Evolutionary conservation across 2,329 filamentous ascomycete species (phyloP), one percentile per base, ranked within the genome.

Genomic region (Paecilomyces variotii): DNA sequence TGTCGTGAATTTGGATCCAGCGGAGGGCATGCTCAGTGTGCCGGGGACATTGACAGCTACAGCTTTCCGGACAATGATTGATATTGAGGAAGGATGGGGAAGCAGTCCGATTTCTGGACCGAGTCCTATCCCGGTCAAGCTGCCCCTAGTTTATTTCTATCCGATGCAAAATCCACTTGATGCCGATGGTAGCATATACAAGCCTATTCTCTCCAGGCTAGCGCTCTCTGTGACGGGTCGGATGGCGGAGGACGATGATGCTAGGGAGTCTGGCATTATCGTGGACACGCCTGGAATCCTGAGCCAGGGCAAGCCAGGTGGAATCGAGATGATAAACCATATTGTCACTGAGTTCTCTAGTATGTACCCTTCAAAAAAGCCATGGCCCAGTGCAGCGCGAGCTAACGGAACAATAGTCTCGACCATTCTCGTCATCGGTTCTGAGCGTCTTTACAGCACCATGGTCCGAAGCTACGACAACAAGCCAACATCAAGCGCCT

Each of bases 31-130:
- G 80, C 77, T 94, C 57, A 86, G 84, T 56, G 78, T 93, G 26
- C 87, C 94, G 0, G 92, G 92, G 0, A 92, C 89, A 34, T 73
- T 99, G 64, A 93, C 88, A 56, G 90, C 92, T 0, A 87, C 89
- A n/a, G 89, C 90, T 3, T 91, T 96, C 69, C 89, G 89, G 9
- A 91, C 89, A 0, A 84, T 96, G 66, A 84, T 97, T 76, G 93
- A 97, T 72, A 82, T 96, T 0, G 89, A 93, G 67, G 87, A 91
- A 61, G 90, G 89, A 24, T 97, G 91, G 87, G 94, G 94, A 9
- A 90, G 84, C 64, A 92, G 90, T 65, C 92, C 93, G 0, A 96
- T 92, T 67, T 95, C 89, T 64, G 94, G 93, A 0, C 92, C 94
- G 0, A 94, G 88, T 65, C 84, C 87, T 0, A 86, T 96, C 19